A percentile compares a stretch with the other conserved stretches of the same genome.
Conservation (phyloP, 495 filamentous ascomycete species). For the Lepidopterella palustris region DNA sequence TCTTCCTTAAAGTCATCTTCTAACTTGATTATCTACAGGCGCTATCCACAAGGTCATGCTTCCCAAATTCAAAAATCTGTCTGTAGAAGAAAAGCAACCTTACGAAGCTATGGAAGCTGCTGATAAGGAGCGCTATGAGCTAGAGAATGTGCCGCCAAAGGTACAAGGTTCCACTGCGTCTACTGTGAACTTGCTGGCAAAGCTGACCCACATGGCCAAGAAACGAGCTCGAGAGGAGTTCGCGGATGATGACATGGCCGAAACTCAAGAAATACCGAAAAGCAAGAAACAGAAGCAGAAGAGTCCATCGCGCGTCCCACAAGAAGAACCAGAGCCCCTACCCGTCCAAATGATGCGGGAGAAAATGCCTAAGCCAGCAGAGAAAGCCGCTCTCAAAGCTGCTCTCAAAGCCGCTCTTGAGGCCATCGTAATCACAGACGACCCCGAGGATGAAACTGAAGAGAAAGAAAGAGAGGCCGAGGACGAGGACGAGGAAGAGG, state of each 20-base stretch:
- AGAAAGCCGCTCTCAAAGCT: too few relatives aligned
- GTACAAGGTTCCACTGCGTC: constrained; percentile 6
- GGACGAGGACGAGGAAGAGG: background rate
- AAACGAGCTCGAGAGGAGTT: constrained; percentile 9
- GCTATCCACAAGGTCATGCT: constrained; percentile 4
- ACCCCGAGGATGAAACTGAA: background rate
- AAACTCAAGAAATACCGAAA: background rate
- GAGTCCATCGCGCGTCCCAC: too few relatives aligned
- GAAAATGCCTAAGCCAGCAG: background rate
- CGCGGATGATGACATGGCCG: background rate
- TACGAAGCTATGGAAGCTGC: constrained; percentile 15
- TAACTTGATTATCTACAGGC: background rate
- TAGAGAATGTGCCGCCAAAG: constrained; percentile 3
- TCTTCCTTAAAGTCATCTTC: too few relatives aligned
- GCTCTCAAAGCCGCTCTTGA: too few relatives aligned
- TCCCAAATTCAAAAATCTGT: constrained; percentile 3
- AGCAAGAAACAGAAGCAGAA: background rate
- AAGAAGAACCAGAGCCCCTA: background rate
- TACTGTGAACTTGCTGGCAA: constrained; percentile 6
- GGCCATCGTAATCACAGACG: too few relatives aligned
- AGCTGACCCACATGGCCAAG: constrained; percentile 4
- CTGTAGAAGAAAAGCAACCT: constrained; percentile 11
- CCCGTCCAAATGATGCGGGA: background rate
- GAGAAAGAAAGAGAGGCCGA: background rate
- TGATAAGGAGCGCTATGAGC: constrained; percentile 7